Evolutionary conservation across 164 flowering plant species (phyloP).

Genomic region (Buxus sempervirens): DNA sequence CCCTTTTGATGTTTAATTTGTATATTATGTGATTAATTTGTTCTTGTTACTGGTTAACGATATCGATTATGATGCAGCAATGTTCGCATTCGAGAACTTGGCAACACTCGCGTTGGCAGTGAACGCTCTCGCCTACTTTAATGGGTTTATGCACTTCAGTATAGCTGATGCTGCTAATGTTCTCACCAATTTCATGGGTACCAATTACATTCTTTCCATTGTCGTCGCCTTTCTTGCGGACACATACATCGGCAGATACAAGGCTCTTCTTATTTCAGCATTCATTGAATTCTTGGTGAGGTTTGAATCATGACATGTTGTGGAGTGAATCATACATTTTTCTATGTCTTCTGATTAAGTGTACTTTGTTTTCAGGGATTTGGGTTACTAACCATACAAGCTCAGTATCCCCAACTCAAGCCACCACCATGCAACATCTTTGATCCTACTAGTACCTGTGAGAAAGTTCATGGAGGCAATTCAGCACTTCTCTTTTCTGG

Average conservation of each 20-base stretch:
- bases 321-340: too few relatives aligned
- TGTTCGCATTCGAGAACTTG: conserved; percentile 46
- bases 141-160: conserved; percentile 48
- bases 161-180: conserved; percentile 54
- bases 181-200: conserved; percentile 58
- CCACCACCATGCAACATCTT: conserved; percentile 44
- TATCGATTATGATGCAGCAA: conserved; percentile 27
- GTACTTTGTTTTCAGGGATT: conserved; percentile 35
- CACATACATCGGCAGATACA: conserved; percentile 48
- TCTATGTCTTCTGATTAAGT: too few relatives aligned
- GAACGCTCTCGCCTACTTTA: conserved; percentile 62
- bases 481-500: conserved; percentile 36
- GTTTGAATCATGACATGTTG: background rate
- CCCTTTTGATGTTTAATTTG: too few relatives aligned
- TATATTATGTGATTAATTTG: too few relatives aligned
- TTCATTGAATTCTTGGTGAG: conserved; percentile 46
- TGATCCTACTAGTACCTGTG: conserved; percentile 28
- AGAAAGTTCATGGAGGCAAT: conserved; percentile 29
- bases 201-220: conserved; percentile 49
- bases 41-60: too few relatives aligned
- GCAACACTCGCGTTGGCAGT: conserved; percentile 46
- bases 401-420: conserved; percentile 44
- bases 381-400: conserved; percentile 53
- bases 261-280: conserved; percentile 33
- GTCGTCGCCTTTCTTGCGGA: conserved; percentile 51